These are phyloP conservation scores for Neolentinus lepideus DNA, from an alignment of 1,284 basidiomycete species.

Conservation along the genomic window DNA sequence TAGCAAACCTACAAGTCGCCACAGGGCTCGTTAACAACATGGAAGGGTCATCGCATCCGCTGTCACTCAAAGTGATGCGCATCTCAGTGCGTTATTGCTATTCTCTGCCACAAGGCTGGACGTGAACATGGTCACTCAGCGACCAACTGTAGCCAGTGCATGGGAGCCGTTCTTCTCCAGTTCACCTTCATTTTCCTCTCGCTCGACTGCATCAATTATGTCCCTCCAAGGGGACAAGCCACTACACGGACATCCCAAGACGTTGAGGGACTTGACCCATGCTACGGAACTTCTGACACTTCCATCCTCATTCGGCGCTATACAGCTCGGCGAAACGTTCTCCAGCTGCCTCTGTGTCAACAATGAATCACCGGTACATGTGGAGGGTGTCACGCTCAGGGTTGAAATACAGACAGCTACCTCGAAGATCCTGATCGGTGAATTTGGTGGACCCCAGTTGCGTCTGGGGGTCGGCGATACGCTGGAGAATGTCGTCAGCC, in stretches of 20 bases:
- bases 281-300: slow-evolving; percentile 66
- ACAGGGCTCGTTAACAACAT: slow-evolving; percentile 18
- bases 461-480: slow-evolving; percentile 46
- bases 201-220: slow-evolving; percentile 68
- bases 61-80: slow-evolving; percentile 77
- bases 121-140: slow-evolving; percentile 31
- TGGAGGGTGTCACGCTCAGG: slow-evolving; percentile 51
- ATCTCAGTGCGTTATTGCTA: slow-evolving; percentile 54
- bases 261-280: slow-evolving; percentile 69
- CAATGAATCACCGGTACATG: slow-evolving; percentile 57
- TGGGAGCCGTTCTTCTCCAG: slow-evolving; percentile 83
- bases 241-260: slow-evolving; percentile 68
- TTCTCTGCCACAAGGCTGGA: not conserved
- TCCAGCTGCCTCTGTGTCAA: slow-evolving; percentile 73
- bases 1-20: not conserved
- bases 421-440: slow-evolving; percentile 52
- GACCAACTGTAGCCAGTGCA: slow-evolving; percentile 64
- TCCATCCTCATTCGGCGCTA: slow-evolving; percentile 71
- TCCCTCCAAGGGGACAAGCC: slow-evolving; percentile 69
- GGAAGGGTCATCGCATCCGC: slow-evolving; percentile 53
- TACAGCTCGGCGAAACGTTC: slow-evolving; percentile 78
- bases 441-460: slow-evolving; percentile 48
- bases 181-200: slow-evolving; percentile 69
- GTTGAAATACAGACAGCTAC: slow-evolving; percentile 77
- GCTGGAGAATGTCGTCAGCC: slow-evolving; percentile 57